A percentile compares a stretch with the other conserved stretches of the same genome.
These are phyloP conservation scores for Plantago ovata DNA, from an alignment of 257 asterid genomes.

Conservation along the genomic window DNA sequence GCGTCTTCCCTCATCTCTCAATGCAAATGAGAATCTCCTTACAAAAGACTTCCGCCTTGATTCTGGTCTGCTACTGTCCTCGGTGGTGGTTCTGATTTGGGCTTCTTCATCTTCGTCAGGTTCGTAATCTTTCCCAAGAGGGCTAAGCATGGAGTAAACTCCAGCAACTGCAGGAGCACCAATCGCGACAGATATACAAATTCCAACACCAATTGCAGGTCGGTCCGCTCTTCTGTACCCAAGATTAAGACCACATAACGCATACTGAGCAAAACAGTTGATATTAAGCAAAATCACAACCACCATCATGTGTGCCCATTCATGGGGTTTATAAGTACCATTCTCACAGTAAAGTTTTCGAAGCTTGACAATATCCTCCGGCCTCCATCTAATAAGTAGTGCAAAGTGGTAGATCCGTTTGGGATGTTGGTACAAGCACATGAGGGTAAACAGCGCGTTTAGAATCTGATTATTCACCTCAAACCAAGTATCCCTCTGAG, in stretches of 20 bases:
- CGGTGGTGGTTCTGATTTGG: slow-evolving; percentile 31
- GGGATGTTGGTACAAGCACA: slow-evolving; percentile 88
- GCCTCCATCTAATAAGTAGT: slow-evolving; percentile 61
- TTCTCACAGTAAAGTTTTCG: slow-evolving; percentile 67
- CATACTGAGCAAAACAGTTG: slow-evolving; percentile 80
- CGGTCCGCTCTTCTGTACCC: slow-evolving; percentile 68
- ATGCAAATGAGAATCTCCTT: slow-evolving; percentile 58
- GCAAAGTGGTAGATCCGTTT: slow-evolving; percentile 64
- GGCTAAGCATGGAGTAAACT: slow-evolving; percentile 66
- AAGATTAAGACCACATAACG: slow-evolving; percentile 68
- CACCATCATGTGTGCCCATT: slow-evolving; percentile 88
- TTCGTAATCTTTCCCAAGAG: slow-evolving; percentile 73
- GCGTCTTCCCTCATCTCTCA: slow-evolving; percentile 34
- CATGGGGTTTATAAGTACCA: slow-evolving; percentile 71
- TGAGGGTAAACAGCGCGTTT: slow-evolving; percentile 78
- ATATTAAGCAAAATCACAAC: slow-evolving; percentile 61
- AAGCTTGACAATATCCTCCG: slow-evolving; percentile 51
- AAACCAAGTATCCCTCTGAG: slow-evolving; percentile 75
- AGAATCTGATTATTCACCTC: slow-evolving; percentile 91
- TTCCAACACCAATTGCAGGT: slow-evolving; percentile 76
- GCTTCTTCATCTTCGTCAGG: slow-evolving; percentile 58
- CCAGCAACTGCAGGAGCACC: slow-evolving; percentile 84
- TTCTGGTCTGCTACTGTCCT: slow-evolving; percentile 32
- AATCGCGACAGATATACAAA: slow-evolving; percentile 56
- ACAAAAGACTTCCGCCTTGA: slow-evolving; percentile 48